These are phyloP conservation scores for Lasiodiplodia citricola DNA, from an alignment of 2,329 filamentous ascomycete genomes.

Conservation along the genomic window DNA sequence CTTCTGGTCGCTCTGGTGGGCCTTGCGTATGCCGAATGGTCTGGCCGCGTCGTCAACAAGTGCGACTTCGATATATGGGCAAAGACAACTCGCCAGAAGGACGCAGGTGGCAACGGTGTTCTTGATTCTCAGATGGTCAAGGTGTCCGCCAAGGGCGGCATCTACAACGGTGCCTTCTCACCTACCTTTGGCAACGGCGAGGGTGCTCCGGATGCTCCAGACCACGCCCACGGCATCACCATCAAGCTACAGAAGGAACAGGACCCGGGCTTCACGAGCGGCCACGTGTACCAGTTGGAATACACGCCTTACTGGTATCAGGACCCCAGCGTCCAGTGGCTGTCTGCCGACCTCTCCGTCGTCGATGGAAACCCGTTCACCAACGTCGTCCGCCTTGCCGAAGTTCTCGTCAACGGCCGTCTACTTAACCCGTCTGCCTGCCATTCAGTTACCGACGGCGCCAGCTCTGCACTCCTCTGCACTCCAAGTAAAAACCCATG, in stretches of 20 bases:
- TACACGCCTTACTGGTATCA: neutral
- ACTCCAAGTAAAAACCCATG: neutral
- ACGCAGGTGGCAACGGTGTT: neutral
- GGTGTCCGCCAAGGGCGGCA: neutral
- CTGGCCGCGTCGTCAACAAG: neutral
- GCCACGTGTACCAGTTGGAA: conserved; percentile 11
- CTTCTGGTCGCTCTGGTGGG: neutral
- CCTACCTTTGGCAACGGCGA: neutral
- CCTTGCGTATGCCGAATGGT: neutral
- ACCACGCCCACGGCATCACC: neutral
- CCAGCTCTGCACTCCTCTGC: neutral
- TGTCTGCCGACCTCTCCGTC: neutral
- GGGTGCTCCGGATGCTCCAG: neutral
- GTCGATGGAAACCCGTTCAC: conserved; percentile 2
- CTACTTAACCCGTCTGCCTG: neutral
- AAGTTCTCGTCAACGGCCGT: neutral
- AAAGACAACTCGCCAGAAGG: neutral
- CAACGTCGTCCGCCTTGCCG: neutral
- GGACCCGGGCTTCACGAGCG: neutral
- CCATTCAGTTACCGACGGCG: neutral
- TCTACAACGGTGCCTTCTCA: neutral
- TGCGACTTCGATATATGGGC: neutral
- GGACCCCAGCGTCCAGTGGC: no score
- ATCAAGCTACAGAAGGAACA: neutral
- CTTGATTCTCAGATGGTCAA: neutral